phyloP scores from a whole-genome alignment of 2,329 filamentous ascomycete species.

The Arthrobotrys entomopaga region DNA sequence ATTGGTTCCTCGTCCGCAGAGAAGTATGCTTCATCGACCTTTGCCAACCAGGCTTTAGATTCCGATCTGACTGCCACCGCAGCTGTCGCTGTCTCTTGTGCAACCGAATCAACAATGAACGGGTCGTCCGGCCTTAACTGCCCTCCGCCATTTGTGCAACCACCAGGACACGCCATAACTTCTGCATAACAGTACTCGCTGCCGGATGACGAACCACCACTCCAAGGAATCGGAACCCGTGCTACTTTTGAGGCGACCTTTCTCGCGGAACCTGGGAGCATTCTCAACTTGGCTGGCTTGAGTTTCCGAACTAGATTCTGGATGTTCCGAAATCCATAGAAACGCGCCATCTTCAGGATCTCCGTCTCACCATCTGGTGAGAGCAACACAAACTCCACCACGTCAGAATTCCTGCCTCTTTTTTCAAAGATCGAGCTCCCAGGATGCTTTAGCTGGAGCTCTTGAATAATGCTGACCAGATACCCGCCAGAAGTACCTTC shows the following conservation, averaged over 20 bases:
- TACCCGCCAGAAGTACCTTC: conserved; percentile 90
- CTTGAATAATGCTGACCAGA: conserved; percentile 82
- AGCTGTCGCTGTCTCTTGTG: conserved; percentile 62
- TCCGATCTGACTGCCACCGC: conserved; percentile 68
- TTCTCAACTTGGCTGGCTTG: conserved; percentile 80
- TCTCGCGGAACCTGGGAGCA: conserved; percentile 71
- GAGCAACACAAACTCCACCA: conserved; percentile 75
- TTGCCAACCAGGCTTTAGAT: conserved; percentile 84
- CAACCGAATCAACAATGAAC: conserved; percentile 62
- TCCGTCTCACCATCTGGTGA: conserved; percentile 35
- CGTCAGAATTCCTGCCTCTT: conserved; percentile 87
- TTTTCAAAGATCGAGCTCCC: conserved; percentile 76
- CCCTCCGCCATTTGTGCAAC: conserved; percentile 96
- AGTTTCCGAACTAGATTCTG: conserved; percentile 94
- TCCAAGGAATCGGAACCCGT: conserved; percentile 60
- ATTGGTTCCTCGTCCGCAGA: conserved; percentile 65
- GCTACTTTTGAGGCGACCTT: conserved; percentile 62
- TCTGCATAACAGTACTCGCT: conserved; percentile 65
- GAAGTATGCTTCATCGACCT: conserved; percentile 90
- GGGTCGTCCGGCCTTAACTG: conserved; percentile 92
- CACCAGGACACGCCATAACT: conserved; percentile 99
- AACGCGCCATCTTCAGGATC: conserved; percentile 79
- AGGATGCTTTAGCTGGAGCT: conserved; percentile 75
- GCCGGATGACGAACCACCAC: conserved; percentile 58
- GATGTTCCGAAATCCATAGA: conserved; percentile 98